Percentiles rank a stretch among this genome's conserved stretches.
Conservation (phyloP, 176 grass and related monocot genomes). For the Metroxylon sagu region DNA sequence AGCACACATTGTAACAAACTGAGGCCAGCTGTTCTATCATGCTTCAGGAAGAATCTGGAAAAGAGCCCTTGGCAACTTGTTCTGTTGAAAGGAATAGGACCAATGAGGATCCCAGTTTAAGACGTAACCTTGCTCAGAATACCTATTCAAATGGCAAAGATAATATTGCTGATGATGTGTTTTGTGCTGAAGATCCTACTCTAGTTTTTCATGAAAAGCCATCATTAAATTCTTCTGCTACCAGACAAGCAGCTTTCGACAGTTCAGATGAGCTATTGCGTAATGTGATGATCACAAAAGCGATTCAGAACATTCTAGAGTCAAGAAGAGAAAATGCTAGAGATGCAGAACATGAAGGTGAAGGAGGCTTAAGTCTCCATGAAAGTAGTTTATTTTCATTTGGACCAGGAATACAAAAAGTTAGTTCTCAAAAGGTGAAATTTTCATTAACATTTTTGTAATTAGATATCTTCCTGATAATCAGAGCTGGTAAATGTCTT, state of each 20-base stretch:
- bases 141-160: constrained; percentile 38
- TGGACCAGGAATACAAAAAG: constrained; percentile 48
- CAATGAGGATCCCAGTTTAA: constrained; percentile 14
- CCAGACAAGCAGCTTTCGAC: constrained; percentile 29
- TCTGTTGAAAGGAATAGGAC: constrained; percentile 28
- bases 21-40: not conserved
- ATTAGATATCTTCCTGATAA: too few species aligned
- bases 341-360: constrained; percentile 37
- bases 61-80: constrained; percentile 31
- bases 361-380: constrained; percentile 32
- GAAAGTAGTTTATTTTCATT: constrained; percentile 82
- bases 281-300: constrained; percentile 27
- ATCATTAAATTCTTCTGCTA: constrained; percentile 29
- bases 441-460: not conserved
- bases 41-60: constrained; percentile 55
- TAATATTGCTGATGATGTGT: constrained; percentile 31
- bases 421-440: constrained; percentile 49
- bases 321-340: constrained; percentile 27
- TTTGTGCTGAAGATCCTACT: constrained; percentile 64
- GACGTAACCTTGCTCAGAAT: constrained; percentile 25
- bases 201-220: constrained; percentile 70
- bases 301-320: constrained; percentile 23
- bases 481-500: too few species aligned
- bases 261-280: constrained; percentile 30
- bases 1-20: not conserved